Percentiles rank a stretch among this genome's conserved stretches.
Evolutionary conservation across 768 basidiomycete genomes (phyloP).

Genomic region (Lyophyllum atratum): DNA sequence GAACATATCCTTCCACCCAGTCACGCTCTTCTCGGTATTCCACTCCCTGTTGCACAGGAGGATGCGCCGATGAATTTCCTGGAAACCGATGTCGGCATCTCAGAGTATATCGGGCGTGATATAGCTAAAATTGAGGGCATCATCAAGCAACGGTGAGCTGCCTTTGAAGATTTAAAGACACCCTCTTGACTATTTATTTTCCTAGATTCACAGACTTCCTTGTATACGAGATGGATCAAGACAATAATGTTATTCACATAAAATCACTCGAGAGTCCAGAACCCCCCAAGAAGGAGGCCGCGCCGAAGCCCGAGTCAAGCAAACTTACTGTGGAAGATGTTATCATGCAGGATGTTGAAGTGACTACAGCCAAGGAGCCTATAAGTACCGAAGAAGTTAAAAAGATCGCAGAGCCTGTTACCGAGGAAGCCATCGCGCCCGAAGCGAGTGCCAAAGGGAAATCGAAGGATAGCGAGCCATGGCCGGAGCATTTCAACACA

Average conservation of each 20-base stretch:
- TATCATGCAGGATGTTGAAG: conserved; percentile 20
- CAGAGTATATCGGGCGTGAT: conserved; percentile 75
- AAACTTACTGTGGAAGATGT: conserved; percentile 20
- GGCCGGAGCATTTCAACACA: conserved; percentile 63
- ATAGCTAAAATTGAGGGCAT: conserved; percentile 83
- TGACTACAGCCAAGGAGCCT: conserved; percentile 7
- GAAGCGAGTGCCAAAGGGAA: conserved; percentile 12
- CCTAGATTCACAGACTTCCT: conserved; percentile 94
- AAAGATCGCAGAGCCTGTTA: neutral
- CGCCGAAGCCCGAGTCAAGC: conserved; percentile 15
- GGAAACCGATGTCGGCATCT: conserved; percentile 89
- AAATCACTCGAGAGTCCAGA: conserved; percentile 77
- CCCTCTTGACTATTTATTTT: neutral
- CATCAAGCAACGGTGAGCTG: conserved; percentile 89
- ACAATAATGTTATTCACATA: conserved; percentile 78
- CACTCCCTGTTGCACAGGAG: conserved; percentile 48
- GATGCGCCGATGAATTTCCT: conserved; percentile 58
- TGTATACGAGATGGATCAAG: conserved; percentile 87
- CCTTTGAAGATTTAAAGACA: neutral
- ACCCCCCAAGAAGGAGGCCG: conserved; percentile 45
- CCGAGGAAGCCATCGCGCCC: conserved; percentile 9
- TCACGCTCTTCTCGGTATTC: conserved; percentile 65
- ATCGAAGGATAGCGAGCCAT: conserved; percentile 43
- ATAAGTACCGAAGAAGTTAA: conserved; percentile 13
- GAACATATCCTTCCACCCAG: conserved; percentile 69